These are phyloP conservation scores for Bromus sterilis DNA, from an alignment of 176 grass and related monocot species.

Conservation along the genomic window DNA sequence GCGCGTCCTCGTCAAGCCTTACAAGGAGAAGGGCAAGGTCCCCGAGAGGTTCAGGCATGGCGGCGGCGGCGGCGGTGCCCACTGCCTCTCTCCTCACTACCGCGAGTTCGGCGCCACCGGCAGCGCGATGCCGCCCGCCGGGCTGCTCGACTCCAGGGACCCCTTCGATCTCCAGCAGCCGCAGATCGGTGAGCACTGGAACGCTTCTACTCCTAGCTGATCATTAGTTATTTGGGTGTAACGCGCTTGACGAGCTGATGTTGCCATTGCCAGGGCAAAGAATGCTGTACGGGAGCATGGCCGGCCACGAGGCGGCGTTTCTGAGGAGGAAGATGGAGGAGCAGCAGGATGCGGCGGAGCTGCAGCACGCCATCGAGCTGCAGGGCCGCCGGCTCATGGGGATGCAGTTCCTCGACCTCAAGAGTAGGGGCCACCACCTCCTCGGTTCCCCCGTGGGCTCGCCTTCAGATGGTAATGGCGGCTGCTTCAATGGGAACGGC, in stretches of 20 bases:
- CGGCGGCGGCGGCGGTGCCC: neutral
- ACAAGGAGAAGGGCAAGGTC: constrained; percentile 92
- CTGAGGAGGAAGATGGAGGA: constrained; percentile 68
- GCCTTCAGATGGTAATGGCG: neutral
- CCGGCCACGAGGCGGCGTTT: constrained; percentile 43
- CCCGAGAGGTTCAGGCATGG: constrained; percentile 66
- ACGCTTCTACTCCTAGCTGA: neutral
- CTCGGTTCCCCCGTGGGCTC: constrained; percentile 14
- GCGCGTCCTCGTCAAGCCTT: constrained; percentile 86
- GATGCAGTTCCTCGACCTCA: constrained; percentile 53
- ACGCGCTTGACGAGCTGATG: neutral
- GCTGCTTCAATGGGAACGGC: constrained; percentile 21
- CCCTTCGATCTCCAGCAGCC: constrained; percentile 55
- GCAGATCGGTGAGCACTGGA: constrained; percentile 46
- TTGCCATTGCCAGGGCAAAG: constrained; percentile 38
- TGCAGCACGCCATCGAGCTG: constrained; percentile 65
- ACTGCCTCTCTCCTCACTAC: constrained; percentile 18
- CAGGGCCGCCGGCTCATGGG: constrained; percentile 55
- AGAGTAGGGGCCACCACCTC: constrained; percentile 23
- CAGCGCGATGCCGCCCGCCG: constrained; percentile 35
- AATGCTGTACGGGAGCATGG: constrained; percentile 36
- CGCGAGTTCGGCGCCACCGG: constrained; percentile 31
- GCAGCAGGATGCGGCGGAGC: constrained; percentile 51
- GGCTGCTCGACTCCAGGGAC: constrained; percentile 47
- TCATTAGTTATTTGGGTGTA: neutral